Evolutionary conservation across 345 rosid species (phyloP), one percentile per base, ranked within the genome.

Genomic region (Ceriops tagal): DNA sequence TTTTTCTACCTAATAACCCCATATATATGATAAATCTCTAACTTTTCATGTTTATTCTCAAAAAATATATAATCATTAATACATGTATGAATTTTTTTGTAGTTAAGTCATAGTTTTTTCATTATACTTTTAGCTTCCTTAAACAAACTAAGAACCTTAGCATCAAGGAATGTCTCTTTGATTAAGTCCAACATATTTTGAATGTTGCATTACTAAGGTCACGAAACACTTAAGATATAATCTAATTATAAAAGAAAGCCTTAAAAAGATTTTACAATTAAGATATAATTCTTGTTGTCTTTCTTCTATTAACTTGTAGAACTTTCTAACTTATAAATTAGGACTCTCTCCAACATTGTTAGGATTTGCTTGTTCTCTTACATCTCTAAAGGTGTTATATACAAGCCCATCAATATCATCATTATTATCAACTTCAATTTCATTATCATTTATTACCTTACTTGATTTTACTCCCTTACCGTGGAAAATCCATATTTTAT

Each of bases 61-160:
- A 15, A 72, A 34, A 0, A 47, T 2, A 32, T 26, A 24, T 55
- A 68, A 43, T 73, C 27, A 61, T 74, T 53, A 7, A 16, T 20
- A 53, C 59, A 67, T 7, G 52, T 19, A 52, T 62, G n/a, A 3
- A 67, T 39, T 74, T 13, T 53, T 67, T 8, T 37, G 20, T 62
- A 68, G 3, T 55, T 15, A 24, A 74, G 34, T 19, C 68, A 18
- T 18, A 61, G 31, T 1, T 53, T 11, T 0, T 20, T 9, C 6
- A 74, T 10, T 4, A 62, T 21, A 5, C 53, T 62, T 30, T 68
- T 67, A 19, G 24, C 10, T 53, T 6, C 4, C n/a, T 20, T 53
- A n/a, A 53, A 53, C 5, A 1, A 53, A 19, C 1, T 5, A 53
- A 3, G 24, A 19, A n/a, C 5, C 57, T 20, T 53, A 19, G 2